Percentiles rank a stretch among this genome's conserved stretches.
These are phyloP conservation scores for Sporothrix sp. DNA, from an alignment of 2,329 filamentous ascomycete species.

Conservation along the genomic window DNA sequence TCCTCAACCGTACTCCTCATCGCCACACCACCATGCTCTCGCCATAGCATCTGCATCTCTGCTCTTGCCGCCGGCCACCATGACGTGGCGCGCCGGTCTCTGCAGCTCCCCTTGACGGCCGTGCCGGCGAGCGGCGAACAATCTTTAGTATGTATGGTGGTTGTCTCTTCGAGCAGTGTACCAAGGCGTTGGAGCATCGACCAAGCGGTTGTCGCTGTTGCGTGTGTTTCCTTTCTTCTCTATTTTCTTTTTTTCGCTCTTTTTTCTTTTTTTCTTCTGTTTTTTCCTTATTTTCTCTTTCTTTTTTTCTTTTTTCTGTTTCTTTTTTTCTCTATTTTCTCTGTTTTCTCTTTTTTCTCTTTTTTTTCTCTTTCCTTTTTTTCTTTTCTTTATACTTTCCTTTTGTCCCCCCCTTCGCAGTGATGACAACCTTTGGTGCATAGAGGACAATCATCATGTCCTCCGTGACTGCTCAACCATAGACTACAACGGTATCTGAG, in stretches of 20 bases:
- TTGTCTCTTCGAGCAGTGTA: too few species aligned
- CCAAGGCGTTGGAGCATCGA: too few species aligned
- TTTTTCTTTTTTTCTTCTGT: neutral
- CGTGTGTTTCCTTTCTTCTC: neutral
- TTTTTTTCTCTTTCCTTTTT: neutral
- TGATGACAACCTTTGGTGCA: slow-evolving; percentile 55
- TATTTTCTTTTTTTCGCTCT: slow-evolving; percentile 1
- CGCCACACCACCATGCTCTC: neutral
- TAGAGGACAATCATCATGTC: slow-evolving; percentile 50
- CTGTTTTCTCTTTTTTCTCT: neutral
- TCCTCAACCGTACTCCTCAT: neutral
- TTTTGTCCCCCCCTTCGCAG: slow-evolving; percentile 26
- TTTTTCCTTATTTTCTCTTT: too few species aligned
- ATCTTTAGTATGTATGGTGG: slow-evolving; percentile 23
- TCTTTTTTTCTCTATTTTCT: neutral
- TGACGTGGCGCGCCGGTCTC: neutral
- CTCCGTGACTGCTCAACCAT: slow-evolving; percentile 56
- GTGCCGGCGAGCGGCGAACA: neutral
- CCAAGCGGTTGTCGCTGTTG: too few species aligned
- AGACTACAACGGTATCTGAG: slow-evolving; percentile 99
- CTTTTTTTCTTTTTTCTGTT: neutral
- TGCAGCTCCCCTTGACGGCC: slow-evolving; percentile 13
- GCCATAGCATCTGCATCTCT: neutral
- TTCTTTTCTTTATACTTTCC: neutral
- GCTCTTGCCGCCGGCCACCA: neutral